phyloP scores from a whole-genome alignment of 495 filamentous ascomycete species.

The Trichoderma virens region DNA sequence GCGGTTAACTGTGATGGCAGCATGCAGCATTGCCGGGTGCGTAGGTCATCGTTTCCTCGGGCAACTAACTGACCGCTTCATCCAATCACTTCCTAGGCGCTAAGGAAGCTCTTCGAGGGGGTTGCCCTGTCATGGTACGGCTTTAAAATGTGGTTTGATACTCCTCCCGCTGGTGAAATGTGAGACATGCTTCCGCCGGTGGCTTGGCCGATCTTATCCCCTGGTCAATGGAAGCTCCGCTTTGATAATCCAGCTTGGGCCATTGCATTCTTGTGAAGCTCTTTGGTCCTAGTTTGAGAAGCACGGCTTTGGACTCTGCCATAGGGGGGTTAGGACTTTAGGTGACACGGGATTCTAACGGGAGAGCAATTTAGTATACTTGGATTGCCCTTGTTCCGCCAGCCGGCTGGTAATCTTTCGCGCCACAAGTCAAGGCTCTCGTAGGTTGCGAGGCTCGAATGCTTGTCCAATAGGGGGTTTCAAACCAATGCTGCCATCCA shows the following conservation, averaged over 20 bases:
- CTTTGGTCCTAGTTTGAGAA: neutral
- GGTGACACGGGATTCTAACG: neutral
- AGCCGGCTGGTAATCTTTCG: neutral
- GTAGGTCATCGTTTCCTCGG: neutral
- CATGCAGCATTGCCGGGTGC: neutral
- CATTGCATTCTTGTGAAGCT: neutral
- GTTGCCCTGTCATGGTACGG: neutral
- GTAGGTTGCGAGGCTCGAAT: neutral
- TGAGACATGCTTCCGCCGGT: neutral
- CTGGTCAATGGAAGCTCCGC: neutral
- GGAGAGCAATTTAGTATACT: neutral
- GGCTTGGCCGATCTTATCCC: neutral
- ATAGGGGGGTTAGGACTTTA: neutral
- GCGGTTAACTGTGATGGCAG: neutral
- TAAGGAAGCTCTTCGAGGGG: neutral
- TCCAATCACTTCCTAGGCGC: neutral
- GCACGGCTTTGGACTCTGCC: neutral
- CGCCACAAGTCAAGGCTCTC: neutral
- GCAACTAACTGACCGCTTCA: neutral
- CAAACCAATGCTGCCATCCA: neutral
- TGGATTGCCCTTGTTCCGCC: neutral
- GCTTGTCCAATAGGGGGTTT: neutral
- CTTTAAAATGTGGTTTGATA: neutral
- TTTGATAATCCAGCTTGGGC: neutral
- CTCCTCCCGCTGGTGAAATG: neutral